Base-by-base conservation (phyloP, 2,329 filamentous ascomycete species). In the Neurospora crassa region DNA sequence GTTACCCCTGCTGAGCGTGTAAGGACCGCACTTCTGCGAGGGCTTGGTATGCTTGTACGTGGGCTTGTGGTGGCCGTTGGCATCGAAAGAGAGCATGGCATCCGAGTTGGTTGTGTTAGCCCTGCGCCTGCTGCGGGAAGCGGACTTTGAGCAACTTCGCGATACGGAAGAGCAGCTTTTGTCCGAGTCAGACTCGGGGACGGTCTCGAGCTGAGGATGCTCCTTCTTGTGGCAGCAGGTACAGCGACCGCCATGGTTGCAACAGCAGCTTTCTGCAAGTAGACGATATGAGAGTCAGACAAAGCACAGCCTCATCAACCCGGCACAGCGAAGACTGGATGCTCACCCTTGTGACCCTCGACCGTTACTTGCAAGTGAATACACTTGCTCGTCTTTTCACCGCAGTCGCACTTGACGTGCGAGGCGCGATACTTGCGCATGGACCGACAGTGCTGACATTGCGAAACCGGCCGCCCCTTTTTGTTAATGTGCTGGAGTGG, bases 401-500 rank as follows among this genome's bases (percentile, higher is more conserved):
- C 94, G 82, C 96, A 99, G 82, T 98, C 94, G 84, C 96, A 99
- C 82, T 96, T 97, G 79, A 96, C 89, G 82, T 98, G 96, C 75
- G 95, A 93, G 72, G 94, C 91, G 78, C 96, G 93, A 82, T 93
- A 95, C 87, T 98, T 98, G 84, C 96, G 94, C 86, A 97, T 91
- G 76, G 92, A 89, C 81, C 96, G 95, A 84, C 96, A 99, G 84
- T 99, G 96, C 76, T 93, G 89, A 83, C 96, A 99, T 90, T 99
- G 96, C 78, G 96, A 97, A 77, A 98, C 94, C 74, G 96, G 96
- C 74, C 95, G 92, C 79, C 95, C 95, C 85, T 98, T 98, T 82
- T 97, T 97, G 83, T 96, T 96, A 84, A 97, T 97, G 81, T 97
- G 93, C 79, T 93, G 91, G 75, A 98, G 88, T 75, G 92, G 92